A percentile compares a stretch with the other conserved stretches of the same genome.
Evolutionary conservation across 2,329 filamentous ascomycete species (phyloP).

Genomic region (Colletotrichum eleusines): DNA sequence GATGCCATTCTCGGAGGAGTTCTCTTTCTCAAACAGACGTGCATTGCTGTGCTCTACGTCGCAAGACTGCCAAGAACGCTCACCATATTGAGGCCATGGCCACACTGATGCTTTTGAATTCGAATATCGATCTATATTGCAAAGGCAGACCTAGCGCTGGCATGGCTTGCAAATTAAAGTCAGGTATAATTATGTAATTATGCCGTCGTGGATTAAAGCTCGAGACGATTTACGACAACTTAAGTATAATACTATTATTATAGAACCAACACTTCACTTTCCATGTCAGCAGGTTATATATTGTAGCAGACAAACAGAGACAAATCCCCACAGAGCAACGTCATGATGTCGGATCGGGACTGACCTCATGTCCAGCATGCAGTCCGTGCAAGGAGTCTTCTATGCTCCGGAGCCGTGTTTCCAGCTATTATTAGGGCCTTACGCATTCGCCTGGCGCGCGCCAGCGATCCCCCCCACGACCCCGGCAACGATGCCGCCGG

Average conservation of each 20-base stretch:
- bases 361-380: not conserved
- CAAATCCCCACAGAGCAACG: not conserved
- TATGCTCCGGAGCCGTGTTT: too few relatives aligned
- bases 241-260: too few relatives aligned
- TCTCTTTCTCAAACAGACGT: slow-evolving; percentile 40
- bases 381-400: not conserved
- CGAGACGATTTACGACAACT: not conserved
- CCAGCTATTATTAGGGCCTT: not conserved
- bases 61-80: slow-evolving; percentile 35
- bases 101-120: slow-evolving; percentile 44
- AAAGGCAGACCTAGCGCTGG: not conserved
- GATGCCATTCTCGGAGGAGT: slow-evolving; percentile 44
- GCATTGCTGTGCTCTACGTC: slow-evolving; percentile 20
- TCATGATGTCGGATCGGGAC: not conserved
- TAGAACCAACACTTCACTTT: not conserved
- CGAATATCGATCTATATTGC: slow-evolving; percentile 52
- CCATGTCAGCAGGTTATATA: too few relatives aligned
- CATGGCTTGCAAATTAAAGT: not conserved
- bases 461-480: slow-evolving; percentile 27
- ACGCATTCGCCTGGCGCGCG: slow-evolving; percentile 5
- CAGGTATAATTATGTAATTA: too few relatives aligned
- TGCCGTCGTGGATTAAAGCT: not conserved
- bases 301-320: too few relatives aligned
- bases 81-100: slow-evolving; percentile 7
- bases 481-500: slow-evolving; percentile 34